Evolutionary conservation across 73 alveolate genomes (phyloP), one percentile per base, ranked within the genome.

Genomic region (Tetrahymena malaccensis): DNA sequence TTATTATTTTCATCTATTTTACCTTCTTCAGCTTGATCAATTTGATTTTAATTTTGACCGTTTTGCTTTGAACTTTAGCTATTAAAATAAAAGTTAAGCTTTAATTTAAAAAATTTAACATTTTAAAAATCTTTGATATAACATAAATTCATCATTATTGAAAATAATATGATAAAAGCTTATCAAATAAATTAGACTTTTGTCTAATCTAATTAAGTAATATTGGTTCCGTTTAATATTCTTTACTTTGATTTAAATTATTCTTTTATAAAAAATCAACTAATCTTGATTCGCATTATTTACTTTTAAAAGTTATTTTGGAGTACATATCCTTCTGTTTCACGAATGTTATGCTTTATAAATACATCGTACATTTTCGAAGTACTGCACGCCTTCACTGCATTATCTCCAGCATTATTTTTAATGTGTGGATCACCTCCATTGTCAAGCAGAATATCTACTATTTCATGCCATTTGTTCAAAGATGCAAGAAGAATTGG

Each of bases 401-500:
- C 97, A 93, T 89, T 96, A 57, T 96, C 95, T 3, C 97, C 97
- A 57, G 93, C 85, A 22, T 94, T 50, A 85, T 98, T 97, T 55
- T 94, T 94, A 10, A 95, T 85, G 93, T 96, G 96, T 11, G 98
- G 98, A 93, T 97, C 97, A 10, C 99, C 99, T 34, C 96, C 95
- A 93, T 96, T 95, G 4, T 95, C 95, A 27, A 98, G 95, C 55
- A 98, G 97, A 84, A 93, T 85, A 93, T 96, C 96, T 40, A 97
- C 97, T 93, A 97, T 96, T 96, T 97, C 99, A 4, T 94, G 89
- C 94, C 94, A 96, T 43, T 98, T 99, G 34, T 70, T 93, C 85
- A 95, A 96, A 85, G 99, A 96, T 27, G 99, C 99, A 55, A 96
- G 94, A 96, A 98, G 99, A 21, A 99, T 94, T 0, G 99, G 98